Evolutionary conservation across 106 monocot species (phyloP).

Genomic region (Dendrobium officinale): DNA sequence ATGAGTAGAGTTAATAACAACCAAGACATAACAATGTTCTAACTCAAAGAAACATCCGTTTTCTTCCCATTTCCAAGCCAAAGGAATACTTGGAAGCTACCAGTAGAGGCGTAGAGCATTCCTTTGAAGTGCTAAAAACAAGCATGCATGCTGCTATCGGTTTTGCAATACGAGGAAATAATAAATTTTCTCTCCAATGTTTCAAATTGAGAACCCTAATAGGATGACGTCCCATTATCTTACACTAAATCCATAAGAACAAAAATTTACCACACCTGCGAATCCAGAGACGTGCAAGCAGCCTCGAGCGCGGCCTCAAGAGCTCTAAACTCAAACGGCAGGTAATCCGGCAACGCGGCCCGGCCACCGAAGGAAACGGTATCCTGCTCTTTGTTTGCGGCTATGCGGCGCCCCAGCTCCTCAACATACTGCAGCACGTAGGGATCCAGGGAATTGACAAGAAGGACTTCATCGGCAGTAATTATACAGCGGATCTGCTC

Average conservation of each 20-base stretch:
- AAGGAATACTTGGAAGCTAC: too few relatives aligned
- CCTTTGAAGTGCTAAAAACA: too few relatives aligned
- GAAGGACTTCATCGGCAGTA: slow-evolving; percentile 56
- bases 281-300: slow-evolving; percentile 51
- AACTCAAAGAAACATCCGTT: too few relatives aligned
- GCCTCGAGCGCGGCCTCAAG: slow-evolving; percentile 53
- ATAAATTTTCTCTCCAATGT: neutral
- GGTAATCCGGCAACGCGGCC: slow-evolving; percentile 27
- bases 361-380: neutral
- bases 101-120: too few relatives aligned
- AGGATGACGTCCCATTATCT: too few relatives aligned
- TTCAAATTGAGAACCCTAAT: too few relatives aligned
- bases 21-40: too few relatives aligned
- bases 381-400: slow-evolving; percentile 11
- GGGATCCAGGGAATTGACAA: slow-evolving; percentile 40
- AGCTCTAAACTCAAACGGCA: slow-evolving; percentile 54
- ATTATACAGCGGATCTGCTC: slow-evolving; percentile 60
- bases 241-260: neutral
- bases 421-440: slow-evolving; percentile 42
- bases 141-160: too few relatives aligned
- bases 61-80: too few relatives aligned
- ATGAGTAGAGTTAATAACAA: too few relatives aligned
- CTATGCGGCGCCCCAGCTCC: slow-evolving; percentile 42
- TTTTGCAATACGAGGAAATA: neutral
- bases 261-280: slow-evolving; percentile 28